These are phyloP conservation scores for Solanum hybrid DNA, from an alignment of 305 asterid genomes.

Conservation along the genomic window DNA sequence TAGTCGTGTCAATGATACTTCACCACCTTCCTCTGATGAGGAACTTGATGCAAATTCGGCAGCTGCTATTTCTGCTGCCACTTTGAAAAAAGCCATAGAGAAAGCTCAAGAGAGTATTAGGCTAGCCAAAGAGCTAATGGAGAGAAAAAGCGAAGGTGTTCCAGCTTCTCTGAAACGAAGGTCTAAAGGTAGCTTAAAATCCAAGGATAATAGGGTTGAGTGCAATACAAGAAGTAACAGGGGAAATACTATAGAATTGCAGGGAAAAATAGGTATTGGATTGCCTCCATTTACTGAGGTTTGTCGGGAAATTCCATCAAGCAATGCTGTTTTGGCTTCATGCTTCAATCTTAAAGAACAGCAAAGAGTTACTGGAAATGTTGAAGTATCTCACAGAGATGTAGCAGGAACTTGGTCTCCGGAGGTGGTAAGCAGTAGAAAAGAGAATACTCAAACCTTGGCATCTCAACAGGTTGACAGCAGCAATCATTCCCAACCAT, in stretches of 20 bases:
- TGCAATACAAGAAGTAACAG: constrained; percentile 18
- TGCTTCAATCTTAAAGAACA: constrained; percentile 17
- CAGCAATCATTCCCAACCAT: constrained; percentile 13
- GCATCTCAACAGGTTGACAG: constrained; percentile 35
- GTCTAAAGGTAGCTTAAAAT: constrained; percentile 26
- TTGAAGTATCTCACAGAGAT: constrained; percentile 29
- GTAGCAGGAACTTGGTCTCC: constrained; percentile 23
- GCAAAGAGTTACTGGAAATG: constrained; percentile 12
- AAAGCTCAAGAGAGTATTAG: constrained; percentile 93
- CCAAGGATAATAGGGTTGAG: constrained; percentile 29
- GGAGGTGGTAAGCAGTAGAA: constrained; percentile 27
- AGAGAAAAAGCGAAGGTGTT: constrained; percentile 40
- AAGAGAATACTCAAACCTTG: constrained; percentile 24
- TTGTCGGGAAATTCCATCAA: constrained; percentile 11
- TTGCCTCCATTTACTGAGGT: constrained; percentile 9
- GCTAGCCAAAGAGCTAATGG: constrained; percentile 69
- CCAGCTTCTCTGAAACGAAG: constrained; percentile 34
- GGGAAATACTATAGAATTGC: constrained; percentile 19
- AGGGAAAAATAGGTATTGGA: constrained; percentile 17
- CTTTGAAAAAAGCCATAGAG: constrained; percentile 76
- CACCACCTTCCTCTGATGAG: constrained; percentile 51
- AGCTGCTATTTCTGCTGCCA: constrained; percentile 79
- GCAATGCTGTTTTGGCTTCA: constrained; percentile 17
- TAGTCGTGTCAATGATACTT: constrained; percentile 16
- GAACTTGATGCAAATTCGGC: constrained; percentile 77